Base-by-base conservation (phyloP, 352 stramenopile genomes). In the Pythium graminicola region DNA sequence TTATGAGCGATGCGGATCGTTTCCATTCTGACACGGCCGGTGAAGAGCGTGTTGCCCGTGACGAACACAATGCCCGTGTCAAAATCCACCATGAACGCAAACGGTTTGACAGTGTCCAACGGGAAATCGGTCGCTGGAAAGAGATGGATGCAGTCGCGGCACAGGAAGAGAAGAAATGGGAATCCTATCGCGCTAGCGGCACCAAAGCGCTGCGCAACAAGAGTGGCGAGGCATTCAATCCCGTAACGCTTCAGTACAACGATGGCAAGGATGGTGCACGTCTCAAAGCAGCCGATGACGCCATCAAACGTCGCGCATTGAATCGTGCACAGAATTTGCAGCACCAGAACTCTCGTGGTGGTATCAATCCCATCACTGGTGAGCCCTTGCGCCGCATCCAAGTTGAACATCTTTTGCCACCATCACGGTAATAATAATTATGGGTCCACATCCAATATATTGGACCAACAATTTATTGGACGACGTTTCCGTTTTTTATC, bases 1-100 rank as follows among this genome's bases (percentile, higher is more conserved):
- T 77, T 60, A 79, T 96, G 62, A 76, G 73, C 22, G 81, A 96
- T 54, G 72, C 82, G 23, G 85, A 97, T 35, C 70, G 86, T 8
- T 97, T 96, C 66, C 85, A 96, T 54, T 88, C 85, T 26, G 89
- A 97, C 62, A 91, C 80, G 24, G 81, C 80, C 11, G 88, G 85
- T 0, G 88, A 96, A 54, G 85, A 93, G 55, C 77, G 84, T 11
- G 67, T 72, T 2, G 23, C 41, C 22, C 74, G 85, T 20, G 73
- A 95, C 29, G 76, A 76, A 14, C 64, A 51, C 57, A 67, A 69
- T 11, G 57, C 75, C 24, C 72, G 70, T 31, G 54, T 68, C 45
- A 75, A 81, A 43, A 62, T 84, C 35, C 64, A 81, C 6, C 78
- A 89, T n/a, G 81, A 88, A 29, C 58, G 69, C 45, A 81, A 77